Base-by-base conservation (phyloP, 805 yeast genomes). In the Starmerella sp. region DNA sequence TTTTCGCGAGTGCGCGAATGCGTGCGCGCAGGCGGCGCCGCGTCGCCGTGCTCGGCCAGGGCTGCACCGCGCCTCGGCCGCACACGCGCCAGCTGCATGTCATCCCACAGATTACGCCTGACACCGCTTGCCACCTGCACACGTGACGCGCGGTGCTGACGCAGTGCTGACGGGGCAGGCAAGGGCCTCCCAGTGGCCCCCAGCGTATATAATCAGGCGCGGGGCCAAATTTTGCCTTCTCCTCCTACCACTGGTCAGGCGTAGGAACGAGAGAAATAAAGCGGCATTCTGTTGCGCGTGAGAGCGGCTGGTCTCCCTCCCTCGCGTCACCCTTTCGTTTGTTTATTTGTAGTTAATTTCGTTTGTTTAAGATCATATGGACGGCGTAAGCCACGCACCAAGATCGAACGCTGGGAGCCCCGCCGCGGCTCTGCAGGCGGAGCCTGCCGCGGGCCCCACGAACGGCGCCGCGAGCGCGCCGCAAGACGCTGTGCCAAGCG, bases 281-380 rank as follows among this genome's bases (percentile, higher is more conserved):
- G 39, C 39, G 49, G 30, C 38, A 34, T 4, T 46, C 15, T 34
- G 39, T 32, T 46, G 49, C 39, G 39, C 39, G 49, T 17, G 39
- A 34, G 49, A 46, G 49, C 34, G 49, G 39, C 49, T 32, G 38
- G 49, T 17, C 11, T 32, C 39, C 15, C 49, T 46, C 39, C 17
- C 31, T 32, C 31, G 49, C 49, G 15, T 17, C 39, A 15, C 39
- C 49, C 49, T 46, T 34, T 46, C 49, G 49, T 46, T 46, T 46
- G 51, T 36, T 48, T 49, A 38, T 44, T 49, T 48, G 56, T 54
- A 48, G 56, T 48, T 54, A 49, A 50, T 43, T 44, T 48, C 43
- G 38, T 42, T 47, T 52, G 45, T 46, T 31, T 45, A 52, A 34
- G 51, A 48, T 37, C 43, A 22, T 48, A 48, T 48, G 51, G 51